Conservation (phyloP, 208 protist genomes). For the Crithidia sp. region DNA sequence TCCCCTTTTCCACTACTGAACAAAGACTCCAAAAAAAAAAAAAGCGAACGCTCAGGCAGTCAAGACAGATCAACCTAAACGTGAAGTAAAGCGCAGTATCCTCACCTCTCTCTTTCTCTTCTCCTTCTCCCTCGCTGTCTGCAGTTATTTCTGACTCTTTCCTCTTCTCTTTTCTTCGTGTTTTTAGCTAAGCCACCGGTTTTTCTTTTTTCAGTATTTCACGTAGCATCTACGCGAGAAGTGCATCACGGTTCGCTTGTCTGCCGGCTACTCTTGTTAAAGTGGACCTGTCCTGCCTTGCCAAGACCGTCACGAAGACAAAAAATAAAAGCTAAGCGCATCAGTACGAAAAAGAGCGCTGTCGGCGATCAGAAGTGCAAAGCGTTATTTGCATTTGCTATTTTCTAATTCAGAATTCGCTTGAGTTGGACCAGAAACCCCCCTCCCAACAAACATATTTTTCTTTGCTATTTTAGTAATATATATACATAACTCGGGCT, state of each 20-base stretch:
- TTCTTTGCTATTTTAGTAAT: too few relatives aligned
- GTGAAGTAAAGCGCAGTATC: too few relatives aligned
- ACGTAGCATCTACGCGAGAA: neutral
- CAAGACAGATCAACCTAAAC: too few relatives aligned
- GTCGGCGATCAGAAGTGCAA: too few relatives aligned
- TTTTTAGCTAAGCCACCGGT: neutral
- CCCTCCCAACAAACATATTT: too few relatives aligned
- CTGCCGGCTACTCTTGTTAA: neutral
- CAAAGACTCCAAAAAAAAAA: too few relatives aligned
- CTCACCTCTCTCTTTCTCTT: neutral
- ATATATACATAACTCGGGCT: too few relatives aligned
- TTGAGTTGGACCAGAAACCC: too few relatives aligned
- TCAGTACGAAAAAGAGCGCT: neutral
- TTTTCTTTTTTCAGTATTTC: neutral
- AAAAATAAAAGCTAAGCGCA: neutral
- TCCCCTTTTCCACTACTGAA: neutral
- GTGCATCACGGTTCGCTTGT: too few relatives aligned
- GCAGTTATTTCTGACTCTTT: neutral
- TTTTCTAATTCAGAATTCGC: too few relatives aligned
- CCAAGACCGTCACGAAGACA: neutral
- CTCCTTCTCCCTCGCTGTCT: neutral
- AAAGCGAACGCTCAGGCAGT: too few relatives aligned
- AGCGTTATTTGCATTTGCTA: too few relatives aligned
- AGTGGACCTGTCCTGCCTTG: neutral
- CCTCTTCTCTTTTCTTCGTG: neutral